Conservation (phyloP, 306 rosid species). For the Geum urbanum region DNA sequence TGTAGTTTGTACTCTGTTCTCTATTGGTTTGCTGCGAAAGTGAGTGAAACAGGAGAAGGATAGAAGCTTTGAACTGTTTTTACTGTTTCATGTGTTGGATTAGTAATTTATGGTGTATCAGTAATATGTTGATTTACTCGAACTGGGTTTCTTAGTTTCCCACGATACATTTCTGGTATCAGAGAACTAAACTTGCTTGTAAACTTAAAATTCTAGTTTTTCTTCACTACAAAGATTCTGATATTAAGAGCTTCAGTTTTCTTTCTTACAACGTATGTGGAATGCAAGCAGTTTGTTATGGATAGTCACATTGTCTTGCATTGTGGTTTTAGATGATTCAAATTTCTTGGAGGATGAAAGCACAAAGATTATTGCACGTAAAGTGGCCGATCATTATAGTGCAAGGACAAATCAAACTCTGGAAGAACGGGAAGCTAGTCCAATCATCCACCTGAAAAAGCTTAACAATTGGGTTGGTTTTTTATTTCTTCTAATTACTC, state of each 20-base stretch:
- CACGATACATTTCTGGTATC: conserved; percentile 6
- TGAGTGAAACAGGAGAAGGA: neutral
- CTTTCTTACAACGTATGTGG: neutral
- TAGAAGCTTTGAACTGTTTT: neutral
- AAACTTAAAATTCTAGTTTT: too few relatives aligned
- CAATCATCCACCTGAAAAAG: conserved; percentile 82
- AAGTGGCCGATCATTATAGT: conserved; percentile 78
- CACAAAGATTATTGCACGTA: conserved; percentile 70
- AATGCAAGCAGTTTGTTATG: conserved; percentile 6
- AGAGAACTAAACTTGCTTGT: neutral
- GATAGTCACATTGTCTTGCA: conserved; percentile 11
- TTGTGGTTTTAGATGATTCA: conserved; percentile 52
- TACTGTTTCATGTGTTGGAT: neutral
- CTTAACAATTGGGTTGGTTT: conserved; percentile 83
- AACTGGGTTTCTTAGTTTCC: conserved; percentile 7
- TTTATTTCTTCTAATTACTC: neutral
- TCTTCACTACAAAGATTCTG: conserved; percentile 1
- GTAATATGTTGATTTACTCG: neutral
- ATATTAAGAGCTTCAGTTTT: neutral
- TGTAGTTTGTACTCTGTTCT: conserved; percentile 21
- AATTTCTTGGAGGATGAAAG: conserved; percentile 84
- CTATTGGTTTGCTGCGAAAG: conserved; percentile 26
- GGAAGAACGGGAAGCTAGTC: conserved; percentile 89
- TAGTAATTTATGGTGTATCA: neutral
- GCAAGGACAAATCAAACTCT: conserved; percentile 88